Base-by-base conservation (phyloP, 805 yeast genomes). In the Schizosaccharomyces cryophilus region DNA sequence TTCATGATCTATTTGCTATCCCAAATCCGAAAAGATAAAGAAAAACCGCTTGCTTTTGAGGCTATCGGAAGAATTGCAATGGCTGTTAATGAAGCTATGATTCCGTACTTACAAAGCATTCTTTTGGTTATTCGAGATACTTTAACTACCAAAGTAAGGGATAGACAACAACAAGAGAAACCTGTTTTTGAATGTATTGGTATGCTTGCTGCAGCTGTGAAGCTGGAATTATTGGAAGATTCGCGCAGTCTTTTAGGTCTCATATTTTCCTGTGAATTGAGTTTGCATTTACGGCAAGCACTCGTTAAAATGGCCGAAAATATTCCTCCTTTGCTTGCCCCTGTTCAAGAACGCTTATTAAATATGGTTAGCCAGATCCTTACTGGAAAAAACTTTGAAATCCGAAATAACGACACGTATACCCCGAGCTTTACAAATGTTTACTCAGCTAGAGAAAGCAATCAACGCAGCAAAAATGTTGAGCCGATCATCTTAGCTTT, bases 201-300 rank as follows among this genome's bases (percentile, higher is more conserved):
- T 0, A 85, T 87, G 71, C 73, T 90, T 45, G 90, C 96, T 0
- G 77, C 78, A 29, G 90, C 97, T 0, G 87, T 90, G 15, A 96
- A 96, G 0, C 94, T 95, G 13, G 95, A 95, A 0, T 74, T 90
- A 61, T 85, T 96, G 0, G 90, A 90, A 68, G 88, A 87, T 68
- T 73, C 90, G 62, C 78, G 83, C 64, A 94, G 87, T 66, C 77
- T 89, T 26, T 72, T 90, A 60, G 89, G 84, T 64, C 76, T 85
- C 71, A 78, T 90, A 72, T 76, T 90, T 66, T 78, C 83, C 59
- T 87, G 95, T 63, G 85, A 95, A 0, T 76, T 90, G 61, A 84
- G 88, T n/a, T 83, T 80, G 64, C 83, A 85, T 64, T 81, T 90
- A 82, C 83, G 87, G 67, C 81, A 81, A 63, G 85, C 93, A 11